Evolutionary conservation across 805 yeast genomes (phyloP).

Genomic region (Saturnispora dispora): DNA sequence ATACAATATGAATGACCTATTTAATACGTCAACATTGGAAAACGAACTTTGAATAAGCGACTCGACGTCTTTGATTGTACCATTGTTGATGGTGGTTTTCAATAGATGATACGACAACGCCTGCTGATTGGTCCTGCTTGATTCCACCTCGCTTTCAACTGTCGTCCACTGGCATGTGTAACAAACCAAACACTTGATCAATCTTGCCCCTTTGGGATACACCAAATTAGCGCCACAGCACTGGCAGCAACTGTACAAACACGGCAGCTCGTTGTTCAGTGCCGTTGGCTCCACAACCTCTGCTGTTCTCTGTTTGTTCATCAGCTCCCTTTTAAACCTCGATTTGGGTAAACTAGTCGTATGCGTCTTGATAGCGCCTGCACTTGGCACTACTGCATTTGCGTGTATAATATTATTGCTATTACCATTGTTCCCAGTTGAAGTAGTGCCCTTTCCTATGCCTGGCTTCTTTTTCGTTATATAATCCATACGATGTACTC

Average conservation of each 20-base stretch:
- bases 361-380: background rate
- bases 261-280: background rate
- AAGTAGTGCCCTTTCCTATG: background rate
- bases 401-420: too few species aligned
- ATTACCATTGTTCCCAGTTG: background rate
- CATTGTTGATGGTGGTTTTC: background rate
- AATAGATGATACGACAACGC: background rate
- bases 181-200: slow-evolving; percentile 14
- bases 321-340: background rate
- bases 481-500: background rate
- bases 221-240: slow-evolving; percentile 14
- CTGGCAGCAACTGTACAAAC: slow-evolving; percentile 1
- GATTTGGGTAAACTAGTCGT: background rate
- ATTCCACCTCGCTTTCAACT: background rate
- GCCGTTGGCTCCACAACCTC: background rate
- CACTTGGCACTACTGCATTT: too few species aligned
- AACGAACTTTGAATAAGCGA: slow-evolving; percentile 39
- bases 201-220: slow-evolving; percentile 11
- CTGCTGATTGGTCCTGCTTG: background rate
- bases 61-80: slow-evolving; percentile 40
- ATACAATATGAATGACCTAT: slow-evolving; percentile 43
- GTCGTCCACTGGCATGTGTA: slow-evolving; percentile 7
- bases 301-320: background rate
- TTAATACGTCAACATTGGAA: slow-evolving; percentile 37
- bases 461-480: background rate